Conservation (phyloP, 805 yeast species). For the Danielozyma ontarioensis region DNA sequence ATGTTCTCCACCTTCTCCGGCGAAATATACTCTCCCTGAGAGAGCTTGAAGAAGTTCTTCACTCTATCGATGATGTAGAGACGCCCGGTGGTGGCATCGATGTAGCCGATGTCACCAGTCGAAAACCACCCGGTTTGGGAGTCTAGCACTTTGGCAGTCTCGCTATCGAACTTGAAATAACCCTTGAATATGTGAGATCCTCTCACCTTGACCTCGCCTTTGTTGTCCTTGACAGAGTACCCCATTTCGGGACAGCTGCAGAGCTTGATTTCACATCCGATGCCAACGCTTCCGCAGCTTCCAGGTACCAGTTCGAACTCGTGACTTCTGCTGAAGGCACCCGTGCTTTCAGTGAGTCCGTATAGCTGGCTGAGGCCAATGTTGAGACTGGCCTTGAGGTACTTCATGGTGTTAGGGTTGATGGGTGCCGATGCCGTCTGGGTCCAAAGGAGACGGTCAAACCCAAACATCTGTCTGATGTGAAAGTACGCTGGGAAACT, state of each 20-base stretch:
- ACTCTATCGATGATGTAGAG: constrained; percentile 10
- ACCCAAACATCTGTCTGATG: constrained; percentile 10
- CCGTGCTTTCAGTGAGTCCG: constrained; percentile 18
- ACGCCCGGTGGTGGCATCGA: constrained; percentile 13
- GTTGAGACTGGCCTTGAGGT: constrained; percentile 19
- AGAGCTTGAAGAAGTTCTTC: constrained; percentile 41
- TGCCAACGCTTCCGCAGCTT: constrained; percentile 18
- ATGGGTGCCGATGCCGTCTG: constrained; percentile 30
- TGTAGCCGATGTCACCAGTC: constrained; percentile 48
- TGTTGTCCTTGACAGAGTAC: constrained; percentile 9
- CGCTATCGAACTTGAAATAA: constrained; percentile 45
- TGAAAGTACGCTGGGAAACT: constrained; percentile 8
- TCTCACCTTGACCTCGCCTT: constrained; percentile 53
- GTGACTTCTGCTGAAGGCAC: constrained; percentile 14
- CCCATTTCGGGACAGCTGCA: constrained; percentile 14
- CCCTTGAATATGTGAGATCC: constrained; percentile 52
- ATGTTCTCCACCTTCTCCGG: constrained; percentile 36
- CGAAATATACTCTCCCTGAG: constrained; percentile 40
- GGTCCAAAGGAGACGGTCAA: constrained; percentile 12
- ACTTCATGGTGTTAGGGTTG: constrained; percentile 17
- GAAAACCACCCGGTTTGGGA: constrained; percentile 47
- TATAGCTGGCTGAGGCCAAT: constrained; percentile 11
- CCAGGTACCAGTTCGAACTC: constrained; percentile 19
- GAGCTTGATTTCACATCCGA: constrained; percentile 15
- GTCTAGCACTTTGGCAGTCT: constrained; percentile 41